Conservation (phyloP, 768 basidiomycete genomes). For the Boletus pseudopeckii region DNA sequence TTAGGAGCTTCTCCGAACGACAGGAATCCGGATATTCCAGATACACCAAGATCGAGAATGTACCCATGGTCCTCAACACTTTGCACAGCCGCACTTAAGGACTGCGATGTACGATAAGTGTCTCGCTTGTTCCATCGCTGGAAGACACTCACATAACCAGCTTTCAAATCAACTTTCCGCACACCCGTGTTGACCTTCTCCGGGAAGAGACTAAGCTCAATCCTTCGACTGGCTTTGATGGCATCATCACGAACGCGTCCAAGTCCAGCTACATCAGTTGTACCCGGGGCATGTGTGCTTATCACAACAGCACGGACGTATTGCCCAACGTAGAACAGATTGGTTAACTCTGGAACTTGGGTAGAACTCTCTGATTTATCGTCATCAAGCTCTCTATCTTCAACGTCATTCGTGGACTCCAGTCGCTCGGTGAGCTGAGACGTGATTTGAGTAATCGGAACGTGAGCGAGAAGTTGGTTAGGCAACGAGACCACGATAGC, state of each 20-base stretch:
- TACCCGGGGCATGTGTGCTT: conserved; percentile 63
- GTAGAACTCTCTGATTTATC: conserved; percentile 35
- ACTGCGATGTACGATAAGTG: conserved; percentile 40
- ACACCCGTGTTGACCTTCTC: conserved; percentile 82
- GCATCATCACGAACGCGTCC: conserved; percentile 66
- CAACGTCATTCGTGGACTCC: conserved; percentile 55
- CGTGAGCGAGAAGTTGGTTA: conserved; percentile 88
- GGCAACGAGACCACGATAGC: conserved; percentile 93
- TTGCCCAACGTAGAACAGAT: conserved; percentile 81
- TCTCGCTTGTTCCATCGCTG: not conserved
- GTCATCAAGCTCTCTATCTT: conserved; percentile 43
- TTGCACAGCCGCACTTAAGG: conserved; percentile 70
- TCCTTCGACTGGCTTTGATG: conserved; percentile 64
- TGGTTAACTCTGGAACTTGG: conserved; percentile 62
- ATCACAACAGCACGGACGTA: conserved; percentile 80
- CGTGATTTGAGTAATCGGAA: conserved; percentile 92
- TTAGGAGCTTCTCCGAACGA: conserved; percentile 68
- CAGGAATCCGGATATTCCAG: conserved; percentile 80
- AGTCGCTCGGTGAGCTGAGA: conserved; percentile 69
- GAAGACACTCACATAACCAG: conserved; percentile 63
- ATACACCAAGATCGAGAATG: conserved; percentile 78
- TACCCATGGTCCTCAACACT: conserved; percentile 96
- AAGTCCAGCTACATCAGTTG: conserved; percentile 53
- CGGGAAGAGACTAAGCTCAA: conserved; percentile 84
- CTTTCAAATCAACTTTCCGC: conserved; percentile 68